Evolutionary conservation across 768 basidiomycete genomes (phyloP).

Genomic region (Butyriboletus loyo): DNA sequence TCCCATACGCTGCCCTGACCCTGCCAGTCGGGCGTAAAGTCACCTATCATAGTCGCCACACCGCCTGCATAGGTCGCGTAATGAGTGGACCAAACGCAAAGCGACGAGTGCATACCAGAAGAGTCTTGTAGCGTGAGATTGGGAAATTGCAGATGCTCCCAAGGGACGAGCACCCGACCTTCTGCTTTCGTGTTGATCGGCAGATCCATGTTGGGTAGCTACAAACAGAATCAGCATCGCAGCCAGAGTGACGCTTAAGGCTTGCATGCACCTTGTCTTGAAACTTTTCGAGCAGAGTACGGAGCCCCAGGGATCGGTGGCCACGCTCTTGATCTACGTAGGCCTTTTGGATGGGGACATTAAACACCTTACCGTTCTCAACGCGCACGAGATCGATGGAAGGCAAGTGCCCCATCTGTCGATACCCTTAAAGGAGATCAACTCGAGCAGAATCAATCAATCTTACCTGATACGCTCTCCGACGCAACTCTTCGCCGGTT

Average conservation of each 20-base stretch:
- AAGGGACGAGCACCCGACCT: slow-evolving; percentile 88
- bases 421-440: background rate
- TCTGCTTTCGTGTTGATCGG: slow-evolving; percentile 93
- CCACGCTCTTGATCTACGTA: slow-evolving; percentile 68
- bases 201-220: slow-evolving; percentile 94
- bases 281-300: slow-evolving; percentile 71
- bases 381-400: slow-evolving; percentile 88
- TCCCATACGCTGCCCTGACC: slow-evolving; percentile 90
- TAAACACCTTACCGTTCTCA: slow-evolving; percentile 54
- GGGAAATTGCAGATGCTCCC: slow-evolving; percentile 76
- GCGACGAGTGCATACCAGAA: slow-evolving; percentile 24
- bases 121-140: slow-evolving; percentile 56
- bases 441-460: background rate
- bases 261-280: slow-evolving; percentile 49
- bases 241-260: background rate
- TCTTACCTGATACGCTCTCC: slow-evolving; percentile 54
- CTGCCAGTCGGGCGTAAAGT: slow-evolving; percentile 82
- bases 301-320: slow-evolving; percentile 75
- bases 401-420: slow-evolving; percentile 71
- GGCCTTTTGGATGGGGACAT: slow-evolving; percentile 52
- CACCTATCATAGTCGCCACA: slow-evolving; percentile 54
- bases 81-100: background rate
- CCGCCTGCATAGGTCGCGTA: slow-evolving; percentile 35
- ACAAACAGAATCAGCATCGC: background rate
- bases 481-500: slow-evolving; percentile 66